These are phyloP conservation scores for Fragilaria crotonensis DNA, from an alignment of 108 stramenopile species.

Conservation along the genomic window DNA sequence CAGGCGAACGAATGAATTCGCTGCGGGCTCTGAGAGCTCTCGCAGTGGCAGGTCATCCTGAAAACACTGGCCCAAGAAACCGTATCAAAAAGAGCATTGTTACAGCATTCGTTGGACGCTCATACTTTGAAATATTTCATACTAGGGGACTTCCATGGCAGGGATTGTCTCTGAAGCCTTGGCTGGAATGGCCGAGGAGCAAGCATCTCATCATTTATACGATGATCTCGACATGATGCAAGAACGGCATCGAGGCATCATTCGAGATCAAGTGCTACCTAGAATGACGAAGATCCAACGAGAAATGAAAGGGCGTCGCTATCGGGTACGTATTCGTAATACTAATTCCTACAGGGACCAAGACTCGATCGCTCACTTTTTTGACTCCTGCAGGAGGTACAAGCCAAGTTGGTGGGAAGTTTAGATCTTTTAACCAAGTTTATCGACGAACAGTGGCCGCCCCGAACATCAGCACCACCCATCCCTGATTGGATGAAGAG, in stretches of 20 bases:
- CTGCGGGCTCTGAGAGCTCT: no score
- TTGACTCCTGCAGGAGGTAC: conserved; percentile 21
- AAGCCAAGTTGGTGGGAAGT: conserved; percentile 28
- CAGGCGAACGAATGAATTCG: no score
- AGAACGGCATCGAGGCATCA: background rate
- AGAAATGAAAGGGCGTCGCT: conserved; percentile 37
- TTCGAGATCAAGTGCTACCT: conserved; percentile 17
- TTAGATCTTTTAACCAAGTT: conserved; percentile 21
- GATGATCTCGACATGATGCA: background rate
- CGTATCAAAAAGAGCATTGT: no score
- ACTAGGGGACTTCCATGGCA: conserved; percentile 3
- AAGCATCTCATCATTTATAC: background rate
- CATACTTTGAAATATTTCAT: no score
- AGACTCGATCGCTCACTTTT: background rate
- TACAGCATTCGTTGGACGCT: no score
- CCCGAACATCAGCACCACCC: conserved; percentile 2
- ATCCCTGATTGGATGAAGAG: conserved; percentile 4
- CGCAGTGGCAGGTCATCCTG: no score
- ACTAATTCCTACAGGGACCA: no score
- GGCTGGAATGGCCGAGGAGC: conserved; percentile 1
- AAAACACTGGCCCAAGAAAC: no score
- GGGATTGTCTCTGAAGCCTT: conserved; percentile 4
- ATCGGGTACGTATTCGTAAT: conserved; percentile 23
- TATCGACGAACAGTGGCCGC: conserved; percentile 37
- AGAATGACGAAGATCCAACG: conserved; percentile 33